Conservation (phyloP, 805 yeast species). For the Metschnikowia gruessii region DNA sequence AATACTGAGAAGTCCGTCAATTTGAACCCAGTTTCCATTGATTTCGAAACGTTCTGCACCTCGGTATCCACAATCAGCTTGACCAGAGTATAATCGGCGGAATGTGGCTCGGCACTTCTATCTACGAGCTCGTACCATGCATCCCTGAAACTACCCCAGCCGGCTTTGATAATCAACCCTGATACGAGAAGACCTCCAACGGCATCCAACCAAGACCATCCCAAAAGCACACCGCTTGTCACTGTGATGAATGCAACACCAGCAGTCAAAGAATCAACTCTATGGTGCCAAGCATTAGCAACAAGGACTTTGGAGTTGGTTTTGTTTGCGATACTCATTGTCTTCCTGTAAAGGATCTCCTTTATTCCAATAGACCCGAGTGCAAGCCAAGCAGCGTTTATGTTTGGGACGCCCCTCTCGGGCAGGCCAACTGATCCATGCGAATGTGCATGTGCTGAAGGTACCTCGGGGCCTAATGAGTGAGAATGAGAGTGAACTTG, state of each 20-base stretch:
- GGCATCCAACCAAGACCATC: conserved; percentile 83
- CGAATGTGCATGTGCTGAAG: conserved; percentile 17
- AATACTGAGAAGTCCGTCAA: conserved; percentile 46
- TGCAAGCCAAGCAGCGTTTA: conserved; percentile 97
- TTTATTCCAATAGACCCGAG: conserved; percentile 82
- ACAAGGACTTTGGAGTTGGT: conserved; percentile 84
- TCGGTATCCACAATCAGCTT: conserved; percentile 38
- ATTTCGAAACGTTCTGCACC: conserved; percentile 24
- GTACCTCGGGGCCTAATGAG: conserved; percentile 18
- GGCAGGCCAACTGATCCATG: conserved; percentile 1
- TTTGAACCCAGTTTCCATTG: conserved; percentile 28
- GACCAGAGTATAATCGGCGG: conserved; percentile 47
- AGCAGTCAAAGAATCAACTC: conserved; percentile 91
- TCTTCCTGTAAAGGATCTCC: conserved; percentile 83
- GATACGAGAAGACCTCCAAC: conserved; percentile 90
- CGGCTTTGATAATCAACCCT: conserved; percentile 76
- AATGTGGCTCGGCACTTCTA: conserved; percentile 53
- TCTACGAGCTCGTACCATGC: conserved; percentile 80
- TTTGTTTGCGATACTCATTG: conserved; percentile 72
- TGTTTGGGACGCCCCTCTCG: conserved; percentile 40
- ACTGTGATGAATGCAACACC: conserved; percentile 87
- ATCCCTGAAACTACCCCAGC: conserved; percentile 65
- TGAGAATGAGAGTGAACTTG: conserved; percentile 57
- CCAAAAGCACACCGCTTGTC: conserved; percentile 74
- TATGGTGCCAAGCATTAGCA: conserved; percentile 99